A percentile compares a stretch with the other conserved stretches of the same genome.
phyloP scores from a whole-genome alignment of 495 filamentous ascomycete genomes.

The Aspergillus taichungensis region DNA sequence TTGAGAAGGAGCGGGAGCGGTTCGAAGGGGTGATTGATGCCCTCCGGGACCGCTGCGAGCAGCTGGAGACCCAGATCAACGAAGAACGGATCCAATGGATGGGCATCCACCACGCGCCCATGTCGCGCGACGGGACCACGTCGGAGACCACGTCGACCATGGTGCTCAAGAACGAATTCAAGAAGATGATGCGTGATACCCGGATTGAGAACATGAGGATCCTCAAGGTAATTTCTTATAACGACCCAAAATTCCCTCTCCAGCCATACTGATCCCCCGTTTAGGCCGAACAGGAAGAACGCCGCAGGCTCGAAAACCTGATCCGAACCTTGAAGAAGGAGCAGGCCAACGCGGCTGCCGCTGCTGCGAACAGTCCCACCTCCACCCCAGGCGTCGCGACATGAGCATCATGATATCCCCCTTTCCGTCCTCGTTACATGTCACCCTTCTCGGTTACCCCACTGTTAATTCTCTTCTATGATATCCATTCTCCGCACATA shows the following conservation, averaged over 20 bases:
- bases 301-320: conserved; percentile 53
- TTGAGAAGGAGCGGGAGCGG: conserved; percentile 74
- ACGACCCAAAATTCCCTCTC: background rate
- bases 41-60: conserved; percentile 60
- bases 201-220: conserved; percentile 61
- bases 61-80: conserved; percentile 54
- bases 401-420: conserved; percentile 30
- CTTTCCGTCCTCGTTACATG: background rate
- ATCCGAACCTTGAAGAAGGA: conserved; percentile 49
- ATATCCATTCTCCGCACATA: conserved; percentile 13
- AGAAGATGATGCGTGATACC: conserved; percentile 85
- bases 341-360: conserved; percentile 32
- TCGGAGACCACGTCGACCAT: conserved; percentile 58
- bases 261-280: conserved; percentile 10
- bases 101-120: conserved; percentile 49
- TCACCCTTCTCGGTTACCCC: background rate
- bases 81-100: conserved; percentile 68
- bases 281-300: conserved; percentile 66
- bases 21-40: conserved; percentile 66
- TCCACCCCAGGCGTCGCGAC: conserved; percentile 41
- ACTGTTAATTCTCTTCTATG: background rate
- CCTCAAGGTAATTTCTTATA: conserved; percentile 49
- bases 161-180: conserved; percentile 74
- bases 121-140: conserved; percentile 33
- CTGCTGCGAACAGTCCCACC: conserved; percentile 29